Percentiles rank a stretch among this genome's conserved stretches.
phyloP scores from a whole-genome alignment of 1,284 basidiomycete genomes.

The Puccinia hordei region DNA sequence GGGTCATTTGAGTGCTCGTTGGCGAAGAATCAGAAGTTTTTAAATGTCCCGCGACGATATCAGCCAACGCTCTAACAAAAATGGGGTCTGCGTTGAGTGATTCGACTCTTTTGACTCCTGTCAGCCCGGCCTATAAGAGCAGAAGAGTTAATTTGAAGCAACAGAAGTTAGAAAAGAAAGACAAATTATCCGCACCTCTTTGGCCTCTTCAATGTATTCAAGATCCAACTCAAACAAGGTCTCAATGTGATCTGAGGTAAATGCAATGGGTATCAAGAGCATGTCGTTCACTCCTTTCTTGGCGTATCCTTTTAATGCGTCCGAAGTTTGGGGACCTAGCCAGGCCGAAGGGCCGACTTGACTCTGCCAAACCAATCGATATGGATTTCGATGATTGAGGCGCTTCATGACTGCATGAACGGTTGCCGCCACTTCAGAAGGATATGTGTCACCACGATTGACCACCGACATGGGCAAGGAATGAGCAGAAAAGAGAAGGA shows the following conservation, averaged over 20 bases:
- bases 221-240: slow-evolving; percentile 95
- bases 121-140: slow-evolving; percentile 76
- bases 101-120: slow-evolving; percentile 78
- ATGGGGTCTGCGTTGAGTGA: slow-evolving; percentile 98
- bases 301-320: slow-evolving; percentile 87
- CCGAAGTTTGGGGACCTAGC: slow-evolving; percentile 96
- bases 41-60: slow-evolving; percentile 83
- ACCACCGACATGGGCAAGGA: slow-evolving; percentile 96
- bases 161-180: slow-evolving; percentile 41
- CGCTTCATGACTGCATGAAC: slow-evolving; percentile 86
- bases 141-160: neutral
- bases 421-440: slow-evolving; percentile 90
- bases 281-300: slow-evolving; percentile 81
- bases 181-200: slow-evolving; percentile 68
- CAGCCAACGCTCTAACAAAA: slow-evolving; percentile 93
- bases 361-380: slow-evolving; percentile 95
- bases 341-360: slow-evolving; percentile 96
- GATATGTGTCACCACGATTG: slow-evolving; percentile 96
- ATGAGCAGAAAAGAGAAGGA: slow-evolving; percentile 94
- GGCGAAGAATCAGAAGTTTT: slow-evolving; percentile 56
- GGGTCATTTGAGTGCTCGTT: slow-evolving; percentile 75
- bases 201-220: slow-evolving; percentile 88
- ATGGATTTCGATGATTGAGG: slow-evolving; percentile 76
- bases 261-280: slow-evolving; percentile 93
- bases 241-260: slow-evolving; percentile 99